Evolutionary conservation across 495 filamentous ascomycete species (phyloP), one percentile per base, ranked within the genome.

Genomic region (Penicillium malachiteum): DNA sequence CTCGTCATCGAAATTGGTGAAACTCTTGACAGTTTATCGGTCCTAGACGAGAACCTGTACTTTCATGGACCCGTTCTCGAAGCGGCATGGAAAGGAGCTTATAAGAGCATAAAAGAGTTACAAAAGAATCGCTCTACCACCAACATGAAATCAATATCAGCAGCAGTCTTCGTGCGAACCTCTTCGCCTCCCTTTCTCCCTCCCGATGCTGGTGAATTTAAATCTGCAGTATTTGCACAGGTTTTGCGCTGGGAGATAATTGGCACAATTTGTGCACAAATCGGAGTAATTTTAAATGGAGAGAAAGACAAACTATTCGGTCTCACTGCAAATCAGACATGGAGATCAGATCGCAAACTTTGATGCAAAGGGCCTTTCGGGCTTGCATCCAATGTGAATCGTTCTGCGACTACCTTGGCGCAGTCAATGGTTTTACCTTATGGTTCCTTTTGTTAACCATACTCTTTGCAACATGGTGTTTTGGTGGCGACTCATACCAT

Each of bases 401-500:
- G n/a, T 49, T 55, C 21, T 55, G 53, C 30, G 30, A 55, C 35
- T 4, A 18, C 9, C n/a, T 55, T 9, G 53, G 53, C n/a, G 34
- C 53, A 13, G 30, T 55, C 21, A 55, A 55, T 16, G 53, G 48
- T 49, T 12, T 55, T 6, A 48, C 53, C 10, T 30, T 55, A 13
- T 55, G 53, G 53, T 55, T 49, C 14, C 33, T 38, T 5, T 3
- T 42, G 30, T 26, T 49, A 7, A 41, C 44, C 11, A 42, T 49
- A 12, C 44, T 55, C 1, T 49, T 48, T 7, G 53, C 53, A 5
- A 48, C 53, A 34, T 55, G 53, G 53, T 48, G 44, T 34, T 55
- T 55, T 55, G 53, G 53, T 17, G 53, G 48, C n/a, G 53, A 55
- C 31, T 55, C 53, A 3, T 55, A 55, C 45, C 53, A 55, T 49